Conservation (phyloP, 148 eudicot species). For the Agrostemma githago region DNA sequence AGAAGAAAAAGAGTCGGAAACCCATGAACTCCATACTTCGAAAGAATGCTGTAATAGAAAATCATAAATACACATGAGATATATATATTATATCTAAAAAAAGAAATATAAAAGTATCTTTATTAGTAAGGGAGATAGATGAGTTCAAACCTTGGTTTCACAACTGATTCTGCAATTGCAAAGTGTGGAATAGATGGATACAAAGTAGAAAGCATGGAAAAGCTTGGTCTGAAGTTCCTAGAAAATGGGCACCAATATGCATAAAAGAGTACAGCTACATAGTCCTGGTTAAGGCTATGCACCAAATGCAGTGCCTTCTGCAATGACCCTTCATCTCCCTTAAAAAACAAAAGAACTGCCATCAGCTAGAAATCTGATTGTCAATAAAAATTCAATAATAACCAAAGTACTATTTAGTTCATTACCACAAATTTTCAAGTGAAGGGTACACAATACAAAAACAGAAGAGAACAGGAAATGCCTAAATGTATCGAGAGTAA, state of each 20-base stretch:
- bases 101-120: not conserved
- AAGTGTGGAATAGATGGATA: conserved; percentile 87
- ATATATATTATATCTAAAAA: not conserved
- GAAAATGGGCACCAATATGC: conserved; percentile 99
- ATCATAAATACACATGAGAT: conserved; percentile 4
- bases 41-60: conserved; percentile 61
- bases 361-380: conserved; percentile 9
- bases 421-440: not conserved
- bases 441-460: not conserved
- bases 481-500: not conserved
- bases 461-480: not conserved
- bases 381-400: not conserved
- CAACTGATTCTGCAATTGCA: conserved; percentile 74
- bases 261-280: conserved; percentile 83
- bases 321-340: conserved; percentile 86
- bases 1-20: conserved; percentile 84
- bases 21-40: conserved; percentile 92
- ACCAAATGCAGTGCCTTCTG: conserved; percentile 68
- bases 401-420: not conserved
- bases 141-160: conserved; percentile 78
- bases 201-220: conserved; percentile 61
- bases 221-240: conserved; percentile 61
- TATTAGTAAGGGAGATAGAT: not conserved
- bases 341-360: conserved; percentile 16
- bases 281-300: conserved; percentile 45